Conservation (phyloP, 345 rosid species). For the Lepidium africanum region DNA sequence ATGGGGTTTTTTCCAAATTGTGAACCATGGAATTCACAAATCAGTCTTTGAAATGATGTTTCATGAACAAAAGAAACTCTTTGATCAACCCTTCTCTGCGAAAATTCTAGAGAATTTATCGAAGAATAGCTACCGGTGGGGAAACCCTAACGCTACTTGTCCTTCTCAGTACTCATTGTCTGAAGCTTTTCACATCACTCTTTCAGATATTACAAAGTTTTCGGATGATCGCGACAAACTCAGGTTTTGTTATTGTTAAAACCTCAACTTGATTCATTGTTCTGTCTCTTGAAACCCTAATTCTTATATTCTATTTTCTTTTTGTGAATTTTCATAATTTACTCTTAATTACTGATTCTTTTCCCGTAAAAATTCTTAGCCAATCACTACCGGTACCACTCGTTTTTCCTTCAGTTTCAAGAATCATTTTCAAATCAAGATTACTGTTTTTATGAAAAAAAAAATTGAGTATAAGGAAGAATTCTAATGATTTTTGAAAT, state of each 20-base stretch:
- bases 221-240: constrained; percentile 26
- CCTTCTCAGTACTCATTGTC: constrained; percentile 56
- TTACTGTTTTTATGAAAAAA: neutral
- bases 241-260: constrained; percentile 30
- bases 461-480: neutral
- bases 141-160: constrained; percentile 58
- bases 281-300: constrained; percentile 11
- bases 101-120: constrained; percentile 31
- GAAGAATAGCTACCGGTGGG: constrained; percentile 55
- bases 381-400: neutral
- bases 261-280: neutral
- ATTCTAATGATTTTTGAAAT: neutral
- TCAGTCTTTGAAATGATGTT: constrained; percentile 37
- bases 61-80: constrained; percentile 36
- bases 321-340: neutral
- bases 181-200: constrained; percentile 61
- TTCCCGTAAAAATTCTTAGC: neutral
- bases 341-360: neutral
- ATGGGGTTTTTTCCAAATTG: too few species aligned
- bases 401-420: neutral
- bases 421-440: neutral
- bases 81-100: constrained; percentile 40
- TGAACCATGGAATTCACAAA: constrained; percentile 47
- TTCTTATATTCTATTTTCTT: neutral
- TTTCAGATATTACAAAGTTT: constrained; percentile 32